Conservation (phyloP, 2,329 filamentous ascomycete genomes). For the Clarireedia sp. region DNA sequence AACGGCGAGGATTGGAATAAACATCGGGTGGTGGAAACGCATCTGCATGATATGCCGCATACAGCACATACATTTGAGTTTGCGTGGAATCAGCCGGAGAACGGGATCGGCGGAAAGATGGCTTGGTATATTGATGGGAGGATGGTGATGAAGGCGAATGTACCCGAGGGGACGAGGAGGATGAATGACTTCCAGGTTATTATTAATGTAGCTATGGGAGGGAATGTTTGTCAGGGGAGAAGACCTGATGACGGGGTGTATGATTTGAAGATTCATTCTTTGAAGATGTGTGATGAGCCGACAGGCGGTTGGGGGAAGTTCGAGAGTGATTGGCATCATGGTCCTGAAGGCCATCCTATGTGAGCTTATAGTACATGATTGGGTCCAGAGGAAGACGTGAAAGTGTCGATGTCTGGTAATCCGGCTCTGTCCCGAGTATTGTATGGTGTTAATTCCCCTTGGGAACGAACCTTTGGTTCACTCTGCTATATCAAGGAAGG, state of each 20-base stretch:
- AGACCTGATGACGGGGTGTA: slow-evolving; percentile 45
- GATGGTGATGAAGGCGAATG: slow-evolving; percentile 48
- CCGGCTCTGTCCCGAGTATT: no score
- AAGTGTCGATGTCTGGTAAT: background rate
- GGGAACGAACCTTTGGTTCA: no score
- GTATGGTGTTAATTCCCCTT: no score
- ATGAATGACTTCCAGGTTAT: slow-evolving; percentile 49
- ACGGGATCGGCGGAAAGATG: slow-evolving; percentile 37
- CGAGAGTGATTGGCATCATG: slow-evolving; percentile 39
- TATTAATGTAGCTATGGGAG: slow-evolving; percentile 55
- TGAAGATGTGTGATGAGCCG: slow-evolving; percentile 45
- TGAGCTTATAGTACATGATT: background rate
- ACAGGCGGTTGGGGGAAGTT: slow-evolving; percentile 48
- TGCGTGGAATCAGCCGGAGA: slow-evolving; percentile 43
- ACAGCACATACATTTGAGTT: slow-evolving; percentile 46
- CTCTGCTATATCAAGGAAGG: no score
- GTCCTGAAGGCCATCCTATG: slow-evolving; percentile 10
- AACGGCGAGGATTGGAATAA: slow-evolving; percentile 47
- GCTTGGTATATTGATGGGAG: slow-evolving; percentile 53
- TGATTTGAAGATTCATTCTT: slow-evolving; percentile 45
- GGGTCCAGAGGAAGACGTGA: background rate
- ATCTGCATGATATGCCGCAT: slow-evolving; percentile 38
- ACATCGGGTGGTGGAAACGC: slow-evolving; percentile 47
- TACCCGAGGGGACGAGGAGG: slow-evolving; percentile 44
- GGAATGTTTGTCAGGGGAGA: slow-evolving; percentile 47